Conservation (phyloP, 805 yeast species). For the Yarrowia hollandica region DNA sequence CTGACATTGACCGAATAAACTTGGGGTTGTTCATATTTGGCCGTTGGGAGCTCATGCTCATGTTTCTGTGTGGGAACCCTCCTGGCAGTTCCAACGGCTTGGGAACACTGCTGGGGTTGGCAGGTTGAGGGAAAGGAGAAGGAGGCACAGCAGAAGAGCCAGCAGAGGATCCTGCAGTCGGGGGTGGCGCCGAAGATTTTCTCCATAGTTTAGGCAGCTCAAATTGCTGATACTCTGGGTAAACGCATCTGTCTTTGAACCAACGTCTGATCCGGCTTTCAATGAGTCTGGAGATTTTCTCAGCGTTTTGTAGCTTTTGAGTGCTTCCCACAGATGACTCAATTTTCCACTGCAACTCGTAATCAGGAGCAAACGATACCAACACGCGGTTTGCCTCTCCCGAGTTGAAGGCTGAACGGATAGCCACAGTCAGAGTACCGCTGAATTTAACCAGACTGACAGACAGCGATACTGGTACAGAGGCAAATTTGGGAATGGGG, state of each 20-base stretch:
- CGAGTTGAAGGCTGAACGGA: slow-evolving; percentile 26
- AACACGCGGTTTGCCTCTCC: slow-evolving; percentile 61
- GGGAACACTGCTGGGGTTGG: slow-evolving; percentile 9
- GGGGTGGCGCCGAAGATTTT: slow-evolving; percentile 1
- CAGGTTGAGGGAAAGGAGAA: slow-evolving; percentile 6
- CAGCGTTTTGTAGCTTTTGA: slow-evolving; percentile 78
- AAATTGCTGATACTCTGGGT: slow-evolving; percentile 87
- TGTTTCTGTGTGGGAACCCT: slow-evolving; percentile 17
- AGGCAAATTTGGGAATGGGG: slow-evolving; percentile 82
- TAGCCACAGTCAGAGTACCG: slow-evolving; percentile 78
- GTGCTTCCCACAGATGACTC: slow-evolving; percentile 89
- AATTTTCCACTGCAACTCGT: slow-evolving; percentile 83
- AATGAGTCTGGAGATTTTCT: slow-evolving; percentile 74
- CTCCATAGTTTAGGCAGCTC: slow-evolving; percentile 89
- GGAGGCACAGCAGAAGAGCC: not conserved
- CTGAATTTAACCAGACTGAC: slow-evolving; percentile 90
- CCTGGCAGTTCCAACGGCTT: slow-evolving; percentile 21
- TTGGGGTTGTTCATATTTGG: slow-evolving; percentile 6
- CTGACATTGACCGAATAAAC: slow-evolving; percentile 35
- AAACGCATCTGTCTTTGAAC: slow-evolving; percentile 91
- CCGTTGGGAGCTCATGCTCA: slow-evolving; percentile 18
- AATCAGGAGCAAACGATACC: slow-evolving; percentile 90
- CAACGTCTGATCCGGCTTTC: slow-evolving; percentile 81
- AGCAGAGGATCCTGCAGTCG: not conserved
- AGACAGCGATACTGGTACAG: slow-evolving; percentile 77